These are phyloP conservation scores for Pseudocercospora musae DNA, from an alignment of 2,329 filamentous ascomycete genomes.

Conservation along the genomic window DNA sequence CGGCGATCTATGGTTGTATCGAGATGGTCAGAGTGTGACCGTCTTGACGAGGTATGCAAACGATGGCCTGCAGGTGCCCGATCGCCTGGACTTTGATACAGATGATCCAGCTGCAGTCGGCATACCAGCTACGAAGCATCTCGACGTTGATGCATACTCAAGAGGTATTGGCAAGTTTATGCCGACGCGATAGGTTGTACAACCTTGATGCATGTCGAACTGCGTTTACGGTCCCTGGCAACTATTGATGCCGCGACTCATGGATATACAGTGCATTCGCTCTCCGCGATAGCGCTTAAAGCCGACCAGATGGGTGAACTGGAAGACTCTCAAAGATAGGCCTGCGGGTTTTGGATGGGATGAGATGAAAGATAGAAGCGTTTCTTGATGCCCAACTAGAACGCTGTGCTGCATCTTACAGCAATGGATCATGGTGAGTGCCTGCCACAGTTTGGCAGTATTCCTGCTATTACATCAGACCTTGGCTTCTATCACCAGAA, in stretches of 20 bases:
- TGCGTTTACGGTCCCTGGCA: neutral
- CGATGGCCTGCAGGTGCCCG: slow-evolving; percentile 24
- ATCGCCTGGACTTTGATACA: slow-evolving; percentile 28
- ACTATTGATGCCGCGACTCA: neutral
- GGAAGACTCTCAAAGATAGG: neutral
- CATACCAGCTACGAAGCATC: slow-evolving; percentile 6
- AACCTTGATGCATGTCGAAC: neutral
- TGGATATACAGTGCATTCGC: neutral
- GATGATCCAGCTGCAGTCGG: slow-evolving; percentile 10
- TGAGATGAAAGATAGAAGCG: neutral
- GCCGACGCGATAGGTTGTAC: neutral
- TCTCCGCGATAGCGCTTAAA: neutral
- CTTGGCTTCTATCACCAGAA: neutral
- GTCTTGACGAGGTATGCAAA: slow-evolving; percentile 19
- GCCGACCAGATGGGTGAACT: neutral
- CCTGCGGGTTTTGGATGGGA: neutral
- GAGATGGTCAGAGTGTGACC: slow-evolving; percentile 27
- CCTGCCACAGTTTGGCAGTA: neutral
- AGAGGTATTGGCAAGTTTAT: slow-evolving; percentile 9
- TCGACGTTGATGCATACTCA: slow-evolving; percentile 13
- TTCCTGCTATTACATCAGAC: neutral
- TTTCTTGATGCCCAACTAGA: neutral
- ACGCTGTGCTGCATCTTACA: neutral
- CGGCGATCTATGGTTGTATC: slow-evolving; percentile 36
- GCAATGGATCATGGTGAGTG: neutral